Evolutionary conservation across 495 filamentous ascomycete species (phyloP).

Genomic region (Parathielavia appendiculata): DNA sequence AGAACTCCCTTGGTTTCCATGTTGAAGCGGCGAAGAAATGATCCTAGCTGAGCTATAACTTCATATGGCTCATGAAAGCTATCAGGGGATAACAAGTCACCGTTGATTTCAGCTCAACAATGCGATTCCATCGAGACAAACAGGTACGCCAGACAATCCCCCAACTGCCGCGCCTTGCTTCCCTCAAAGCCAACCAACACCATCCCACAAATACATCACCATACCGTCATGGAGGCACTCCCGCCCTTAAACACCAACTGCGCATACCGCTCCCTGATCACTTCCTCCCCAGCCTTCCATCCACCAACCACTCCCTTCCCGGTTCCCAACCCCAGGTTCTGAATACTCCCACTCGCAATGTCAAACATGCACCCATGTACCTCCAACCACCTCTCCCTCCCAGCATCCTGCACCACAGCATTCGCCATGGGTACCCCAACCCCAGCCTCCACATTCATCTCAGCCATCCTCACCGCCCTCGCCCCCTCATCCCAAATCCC

Average conservation of each 20-base stretch:
- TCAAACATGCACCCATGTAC: slow-evolving; percentile 72
- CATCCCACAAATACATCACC: slow-evolving; percentile 15
- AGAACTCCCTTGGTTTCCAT: too few species aligned
- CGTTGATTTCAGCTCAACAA: too few species aligned
- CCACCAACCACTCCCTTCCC: slow-evolving; percentile 22
- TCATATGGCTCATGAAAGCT: too few species aligned
- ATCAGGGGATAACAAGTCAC: too few species aligned
- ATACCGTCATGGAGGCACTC: slow-evolving; percentile 28
- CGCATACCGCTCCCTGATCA: slow-evolving; percentile 46
- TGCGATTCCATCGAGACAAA: background rate
- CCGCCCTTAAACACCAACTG: slow-evolving; percentile 45
- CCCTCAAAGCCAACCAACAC: background rate
- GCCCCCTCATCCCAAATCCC: slow-evolving; percentile 44
- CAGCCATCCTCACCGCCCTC: slow-evolving; percentile 52
- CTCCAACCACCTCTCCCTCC: slow-evolving; percentile 61
- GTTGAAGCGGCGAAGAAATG: too few species aligned
- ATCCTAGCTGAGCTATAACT: too few species aligned
- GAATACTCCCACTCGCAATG: slow-evolving; percentile 54
- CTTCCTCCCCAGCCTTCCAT: slow-evolving; percentile 21
- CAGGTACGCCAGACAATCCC: background rate
- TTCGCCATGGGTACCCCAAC: slow-evolving; percentile 59
- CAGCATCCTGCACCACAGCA: slow-evolving; percentile 56
- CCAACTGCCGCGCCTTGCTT: background rate
- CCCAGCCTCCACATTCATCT: slow-evolving; percentile 66
- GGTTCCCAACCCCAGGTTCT: slow-evolving; percentile 51